Evolutionary conservation across 176 grass and related monocot genomes (phyloP).

Genomic region (Avena atlantica): DNA sequence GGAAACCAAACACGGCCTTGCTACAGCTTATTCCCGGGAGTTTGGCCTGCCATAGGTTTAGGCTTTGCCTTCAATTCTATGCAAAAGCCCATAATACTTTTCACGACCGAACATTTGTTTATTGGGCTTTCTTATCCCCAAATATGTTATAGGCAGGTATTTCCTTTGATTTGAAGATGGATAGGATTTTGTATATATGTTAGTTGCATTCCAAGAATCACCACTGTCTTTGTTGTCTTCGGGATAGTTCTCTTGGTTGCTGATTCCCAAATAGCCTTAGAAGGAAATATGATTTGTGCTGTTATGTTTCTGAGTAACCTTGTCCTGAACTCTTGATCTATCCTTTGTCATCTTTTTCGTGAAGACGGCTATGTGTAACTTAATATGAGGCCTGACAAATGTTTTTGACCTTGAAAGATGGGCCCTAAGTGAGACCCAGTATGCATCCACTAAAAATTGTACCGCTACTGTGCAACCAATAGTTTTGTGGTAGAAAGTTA

Average conservation of each 20-base stretch:
- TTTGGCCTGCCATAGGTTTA: slow-evolving; percentile 4
- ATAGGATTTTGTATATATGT: not conserved
- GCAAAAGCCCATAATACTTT: not conserved
- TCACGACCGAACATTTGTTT: not conserved
- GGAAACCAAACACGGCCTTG: not conserved
- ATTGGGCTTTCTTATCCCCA: not conserved
- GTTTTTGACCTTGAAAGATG: slow-evolving; percentile 1
- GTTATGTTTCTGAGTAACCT: not conserved
- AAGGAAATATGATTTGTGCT: not conserved
- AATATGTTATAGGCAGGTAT: not conserved
- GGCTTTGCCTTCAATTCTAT: not conserved
- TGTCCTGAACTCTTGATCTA: not conserved
- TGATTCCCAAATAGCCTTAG: not conserved
- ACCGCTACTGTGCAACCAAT: not conserved
- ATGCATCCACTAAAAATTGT: not conserved
- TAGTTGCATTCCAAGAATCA: not conserved
- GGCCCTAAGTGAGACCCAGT: not conserved
- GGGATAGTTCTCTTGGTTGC: not conserved
- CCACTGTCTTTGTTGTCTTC: not conserved
- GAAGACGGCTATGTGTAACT: not conserved
- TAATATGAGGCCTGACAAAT: not conserved
- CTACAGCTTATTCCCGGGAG: not conserved
- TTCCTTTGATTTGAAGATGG: not conserved
- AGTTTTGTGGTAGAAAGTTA: not conserved
- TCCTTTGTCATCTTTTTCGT: not conserved